phyloP scores from a whole-genome alignment of 2,329 filamentous ascomycete species.

The Xylariaceae sp. region DNA sequence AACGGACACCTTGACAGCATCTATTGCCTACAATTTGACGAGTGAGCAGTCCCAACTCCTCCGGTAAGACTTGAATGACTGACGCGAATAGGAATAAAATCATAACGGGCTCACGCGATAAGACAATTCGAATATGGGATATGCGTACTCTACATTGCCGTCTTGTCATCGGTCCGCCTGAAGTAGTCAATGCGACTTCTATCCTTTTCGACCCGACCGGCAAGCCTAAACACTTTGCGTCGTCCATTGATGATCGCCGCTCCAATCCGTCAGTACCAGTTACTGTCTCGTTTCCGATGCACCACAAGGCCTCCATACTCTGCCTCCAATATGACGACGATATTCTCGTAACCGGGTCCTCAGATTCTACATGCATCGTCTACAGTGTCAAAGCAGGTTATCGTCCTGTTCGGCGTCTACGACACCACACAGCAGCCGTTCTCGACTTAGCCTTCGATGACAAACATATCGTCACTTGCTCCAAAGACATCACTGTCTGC shows the following conservation, averaged over 20 bases:
- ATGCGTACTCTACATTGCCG: conserved; percentile 81
- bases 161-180: conserved; percentile 78
- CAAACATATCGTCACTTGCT: conserved; percentile 91
- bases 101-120: conserved; percentile 91
- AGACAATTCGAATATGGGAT: conserved; percentile 95
- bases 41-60: conserved; percentile 53
- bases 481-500: conserved; percentile 90
- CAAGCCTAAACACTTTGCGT: conserved; percentile 52
- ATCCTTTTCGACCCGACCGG: conserved; percentile 51
- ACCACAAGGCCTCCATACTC: conserved; percentile 88
- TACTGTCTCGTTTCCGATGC: conserved; percentile 55
- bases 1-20: conserved; percentile 94
- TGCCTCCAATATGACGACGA: conserved; percentile 92
- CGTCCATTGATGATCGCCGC: conserved; percentile 47
- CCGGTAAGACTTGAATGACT: conserved; percentile 26
- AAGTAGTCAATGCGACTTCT: conserved; percentile 52
- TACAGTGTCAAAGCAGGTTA: conserved; percentile 80
- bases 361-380: conserved; percentile 85
- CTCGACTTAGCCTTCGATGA: conserved; percentile 92
- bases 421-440: conserved; percentile 79
- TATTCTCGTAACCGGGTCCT: conserved; percentile 92
- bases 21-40: conserved; percentile 97
- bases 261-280: conserved; percentile 48
- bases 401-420: conserved; percentile 71
- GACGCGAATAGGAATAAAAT: conserved; percentile 71